These are phyloP conservation scores for Starmerella geochares DNA, from an alignment of 805 yeast genomes.

Conservation along the genomic window DNA sequence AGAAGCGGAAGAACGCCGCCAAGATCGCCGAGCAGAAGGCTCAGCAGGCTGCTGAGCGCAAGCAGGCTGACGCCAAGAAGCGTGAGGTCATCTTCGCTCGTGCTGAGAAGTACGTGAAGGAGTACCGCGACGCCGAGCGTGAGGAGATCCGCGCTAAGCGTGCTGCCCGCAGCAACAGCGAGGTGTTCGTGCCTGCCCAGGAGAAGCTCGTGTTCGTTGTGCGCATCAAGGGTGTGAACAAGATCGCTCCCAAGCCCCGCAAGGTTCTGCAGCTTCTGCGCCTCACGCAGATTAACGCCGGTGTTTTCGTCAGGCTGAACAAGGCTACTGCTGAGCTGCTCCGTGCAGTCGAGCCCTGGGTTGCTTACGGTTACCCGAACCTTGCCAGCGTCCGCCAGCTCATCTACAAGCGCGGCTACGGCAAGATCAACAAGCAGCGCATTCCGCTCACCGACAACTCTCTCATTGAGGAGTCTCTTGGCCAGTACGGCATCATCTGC, in stretches of 20 bases:
- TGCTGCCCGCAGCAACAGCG: constrained; percentile 75
- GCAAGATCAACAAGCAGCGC: constrained; percentile 95
- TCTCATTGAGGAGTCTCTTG: constrained; percentile 76
- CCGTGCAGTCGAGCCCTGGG: constrained; percentile 90
- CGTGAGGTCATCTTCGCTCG: constrained; percentile 65
- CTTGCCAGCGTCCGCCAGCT: constrained; percentile 84
- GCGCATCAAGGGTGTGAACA: constrained; percentile 99
- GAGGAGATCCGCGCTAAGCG: constrained; percentile 79
- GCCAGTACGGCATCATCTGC: constrained; percentile 86
- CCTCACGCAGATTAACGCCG: constrained; percentile 88
- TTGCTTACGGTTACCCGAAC: constrained; percentile 96
- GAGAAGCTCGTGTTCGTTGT: constrained; percentile 87
- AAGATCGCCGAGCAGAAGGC: constrained; percentile 48
- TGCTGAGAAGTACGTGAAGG: constrained; percentile 93
- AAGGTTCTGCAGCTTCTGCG: constrained; percentile 86
- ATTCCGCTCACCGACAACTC: constrained; percentile 78
- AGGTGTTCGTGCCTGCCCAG: constrained; percentile 91
- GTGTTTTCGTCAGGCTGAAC: constrained; percentile 89
- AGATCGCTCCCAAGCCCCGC: constrained; percentile 98
- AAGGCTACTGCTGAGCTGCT: constrained; percentile 89
- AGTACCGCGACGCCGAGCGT: constrained; percentile 87
- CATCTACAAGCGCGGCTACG: constrained; percentile 95
- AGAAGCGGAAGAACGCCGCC: constrained; percentile 50
- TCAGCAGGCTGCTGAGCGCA: constrained; percentile 38
- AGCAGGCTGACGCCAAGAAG: constrained; percentile 30